Percentiles rank a stretch among this genome's conserved stretches.
Evolutionary conservation across 768 basidiomycete genomes (phyloP).

Genomic region (Tricholoma hemisulphureum): DNA sequence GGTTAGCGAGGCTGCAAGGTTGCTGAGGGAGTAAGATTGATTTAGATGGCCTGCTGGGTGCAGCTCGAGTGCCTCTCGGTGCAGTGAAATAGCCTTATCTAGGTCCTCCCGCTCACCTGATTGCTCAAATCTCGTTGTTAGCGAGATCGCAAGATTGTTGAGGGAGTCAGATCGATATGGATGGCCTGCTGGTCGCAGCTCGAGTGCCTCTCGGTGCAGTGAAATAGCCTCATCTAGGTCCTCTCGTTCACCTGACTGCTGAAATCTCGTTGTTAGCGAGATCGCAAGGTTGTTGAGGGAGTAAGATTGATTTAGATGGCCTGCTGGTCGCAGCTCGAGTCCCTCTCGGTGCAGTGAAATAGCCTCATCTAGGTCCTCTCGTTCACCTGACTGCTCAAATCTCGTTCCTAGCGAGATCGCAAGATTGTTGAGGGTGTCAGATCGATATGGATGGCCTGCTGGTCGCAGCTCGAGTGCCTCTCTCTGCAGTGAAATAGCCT

Average conservation of each 20-base stretch:
- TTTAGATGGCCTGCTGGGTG: conserved; percentile 19
- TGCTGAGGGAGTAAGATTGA: conserved; percentile 16
- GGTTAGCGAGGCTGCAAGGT: conserved; percentile 26
- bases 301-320: no score
- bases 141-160: conserved; percentile 15
- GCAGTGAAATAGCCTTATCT: conserved; percentile 25
- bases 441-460: conserved; percentile 3
- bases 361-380: conserved; percentile 10
- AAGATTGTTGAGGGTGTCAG: conserved; percentile 6
- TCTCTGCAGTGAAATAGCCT: conserved; percentile 6
- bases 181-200: no score
- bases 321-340: no score
- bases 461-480: conserved; percentile 1
- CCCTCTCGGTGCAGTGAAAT: conserved; percentile 10
- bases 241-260: no score
- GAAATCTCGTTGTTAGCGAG: no score
- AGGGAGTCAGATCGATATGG: no score
- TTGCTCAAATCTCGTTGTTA: conserved; percentile 20
- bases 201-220: no score
- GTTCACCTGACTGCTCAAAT: conserved; percentile 15
- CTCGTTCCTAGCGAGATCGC: conserved; percentile 1
- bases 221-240: no score
- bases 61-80: conserved; percentile 21
- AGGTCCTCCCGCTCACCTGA: conserved; percentile 26
- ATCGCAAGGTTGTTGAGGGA: no score